Percentiles rank a stretch among this genome's conserved stretches.
phyloP scores from a whole-genome alignment of 495 filamentous ascomycete genomes.

The Aspergillus steynii region DNA sequence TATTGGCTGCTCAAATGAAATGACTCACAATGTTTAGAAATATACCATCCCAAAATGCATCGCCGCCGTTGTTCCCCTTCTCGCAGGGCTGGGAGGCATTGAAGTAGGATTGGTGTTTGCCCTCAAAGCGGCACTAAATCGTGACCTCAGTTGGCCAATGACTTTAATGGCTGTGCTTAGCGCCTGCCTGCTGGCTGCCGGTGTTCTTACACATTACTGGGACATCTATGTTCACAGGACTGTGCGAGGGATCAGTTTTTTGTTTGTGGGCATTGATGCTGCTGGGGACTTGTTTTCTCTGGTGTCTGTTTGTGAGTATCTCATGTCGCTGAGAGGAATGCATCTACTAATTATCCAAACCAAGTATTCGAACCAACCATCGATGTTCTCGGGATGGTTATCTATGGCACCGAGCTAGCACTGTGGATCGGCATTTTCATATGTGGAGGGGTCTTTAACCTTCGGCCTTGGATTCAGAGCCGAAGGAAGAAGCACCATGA shows the following conservation, averaged over 20 bases:
- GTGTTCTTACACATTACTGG: slow-evolving; percentile 56
- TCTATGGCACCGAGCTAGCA: slow-evolving; percentile 60
- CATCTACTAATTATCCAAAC: slow-evolving; percentile 9
- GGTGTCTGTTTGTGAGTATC: slow-evolving; percentile 47
- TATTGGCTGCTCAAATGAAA: slow-evolving; percentile 8
- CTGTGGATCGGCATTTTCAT: slow-evolving; percentile 65
- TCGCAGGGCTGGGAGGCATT: slow-evolving; percentile 50
- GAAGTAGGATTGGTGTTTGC: slow-evolving; percentile 54
- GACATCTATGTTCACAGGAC: slow-evolving; percentile 60
- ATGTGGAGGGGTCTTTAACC: slow-evolving; percentile 59
- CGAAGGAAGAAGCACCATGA: slow-evolving; percentile 18
- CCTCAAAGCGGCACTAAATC: slow-evolving; percentile 39
- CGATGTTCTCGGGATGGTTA: slow-evolving; percentile 58
- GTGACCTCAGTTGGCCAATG: slow-evolving; percentile 49
- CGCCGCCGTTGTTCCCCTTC: slow-evolving; percentile 32
- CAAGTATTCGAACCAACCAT: slow-evolving; percentile 55
- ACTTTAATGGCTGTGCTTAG: slow-evolving; percentile 63
- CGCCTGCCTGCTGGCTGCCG: slow-evolving; percentile 55
- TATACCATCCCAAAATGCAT: slow-evolving; percentile 46
- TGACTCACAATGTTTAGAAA: slow-evolving; percentile 30
- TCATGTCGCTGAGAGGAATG: neutral
- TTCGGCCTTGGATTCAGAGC: slow-evolving; percentile 51
- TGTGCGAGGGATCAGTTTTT: slow-evolving; percentile 64
- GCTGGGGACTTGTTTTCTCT: slow-evolving; percentile 63
- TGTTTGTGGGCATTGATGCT: slow-evolving; percentile 66